These are phyloP conservation scores for Diaporthe ampelina DNA, from an alignment of 2,329 filamentous ascomycete species.

Conservation along the genomic window DNA sequence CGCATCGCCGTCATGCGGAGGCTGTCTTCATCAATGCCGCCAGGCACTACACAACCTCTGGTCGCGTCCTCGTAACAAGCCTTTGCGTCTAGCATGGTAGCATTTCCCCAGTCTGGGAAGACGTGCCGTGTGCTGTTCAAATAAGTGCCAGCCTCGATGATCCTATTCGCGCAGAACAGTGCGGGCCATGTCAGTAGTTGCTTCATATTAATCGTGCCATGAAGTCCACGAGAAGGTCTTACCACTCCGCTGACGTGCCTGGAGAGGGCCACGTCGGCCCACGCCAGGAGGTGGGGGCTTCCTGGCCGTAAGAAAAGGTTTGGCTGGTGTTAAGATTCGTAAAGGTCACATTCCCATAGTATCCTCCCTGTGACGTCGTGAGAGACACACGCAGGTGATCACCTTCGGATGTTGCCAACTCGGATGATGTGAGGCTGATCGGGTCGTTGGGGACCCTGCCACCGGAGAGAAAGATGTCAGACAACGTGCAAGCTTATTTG, in stretches of 20 bases:
- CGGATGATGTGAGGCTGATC: neutral
- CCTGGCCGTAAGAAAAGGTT: conserved; percentile 10
- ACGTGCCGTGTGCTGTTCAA: conserved; percentile 25
- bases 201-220: neutral
- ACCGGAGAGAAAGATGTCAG: neutral
- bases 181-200: neutral
- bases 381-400: conserved; percentile 12
- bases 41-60: neutral
- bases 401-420: conserved; percentile 15
- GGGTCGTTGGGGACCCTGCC: conserved; percentile 23
- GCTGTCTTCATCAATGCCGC: neutral
- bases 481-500: neutral
- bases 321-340: conserved; percentile 32
- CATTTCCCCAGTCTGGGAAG: conserved; percentile 32
- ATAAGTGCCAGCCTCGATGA: conserved; percentile 30
- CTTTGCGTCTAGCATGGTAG: conserved; percentile 19
- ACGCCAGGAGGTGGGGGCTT: conserved; percentile 13
- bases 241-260: conserved; percentile 30
- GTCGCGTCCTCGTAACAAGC: neutral
- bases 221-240: neutral
- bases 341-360: conserved; percentile 2
- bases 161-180: neutral
- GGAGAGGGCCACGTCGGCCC: conserved; percentile 31
- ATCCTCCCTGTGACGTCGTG: conserved; percentile 1
- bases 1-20: conserved; percentile 18